These are phyloP conservation scores for Euphorbia corollata DNA, from an alignment of 441 rosid species.

Conservation along the genomic window DNA sequence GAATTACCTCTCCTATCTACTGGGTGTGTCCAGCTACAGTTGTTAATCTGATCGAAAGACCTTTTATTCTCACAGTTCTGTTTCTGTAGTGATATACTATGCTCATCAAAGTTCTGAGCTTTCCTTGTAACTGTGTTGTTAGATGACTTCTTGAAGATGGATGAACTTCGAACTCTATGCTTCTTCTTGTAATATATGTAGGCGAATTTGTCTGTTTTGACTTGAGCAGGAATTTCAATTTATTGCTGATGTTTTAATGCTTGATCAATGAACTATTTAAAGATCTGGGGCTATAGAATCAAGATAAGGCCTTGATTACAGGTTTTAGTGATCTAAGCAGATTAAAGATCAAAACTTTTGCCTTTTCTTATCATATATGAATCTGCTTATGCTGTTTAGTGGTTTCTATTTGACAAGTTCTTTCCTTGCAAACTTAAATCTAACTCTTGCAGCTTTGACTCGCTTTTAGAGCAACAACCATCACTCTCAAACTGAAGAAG, in stretches of 20 bases:
- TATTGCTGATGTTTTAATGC: conserved; percentile 4
- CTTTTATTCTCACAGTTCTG: no score
- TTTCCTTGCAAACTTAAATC: conserved; percentile 10
- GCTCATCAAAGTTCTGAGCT: neutral
- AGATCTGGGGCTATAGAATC: conserved; percentile 1
- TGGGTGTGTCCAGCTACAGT: neutral
- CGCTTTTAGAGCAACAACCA: conserved; percentile 9
- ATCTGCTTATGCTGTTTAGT: neutral
- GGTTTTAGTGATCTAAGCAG: neutral
- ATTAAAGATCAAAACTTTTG: neutral
- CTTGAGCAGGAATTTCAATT: neutral
- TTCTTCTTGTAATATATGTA: conserved; percentile 1
- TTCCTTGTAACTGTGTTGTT: neutral
- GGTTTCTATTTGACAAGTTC: conserved; percentile 7
- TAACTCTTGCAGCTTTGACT: conserved; percentile 20
- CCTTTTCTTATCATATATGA: neutral
- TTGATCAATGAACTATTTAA: neutral
- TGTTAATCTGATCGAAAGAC: neutral
- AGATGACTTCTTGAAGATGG: neutral
- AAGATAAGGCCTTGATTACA: conserved; percentile 1
- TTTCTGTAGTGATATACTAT: neutral
- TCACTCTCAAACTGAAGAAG: conserved; percentile 17
- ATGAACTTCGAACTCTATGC: neutral
- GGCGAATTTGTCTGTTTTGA: neutral
- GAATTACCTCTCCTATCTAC: neutral